phyloP scores from a whole-genome alignment of 2,329 filamentous ascomycete species.

The Ophiostoma novo-ulmi region DNA sequence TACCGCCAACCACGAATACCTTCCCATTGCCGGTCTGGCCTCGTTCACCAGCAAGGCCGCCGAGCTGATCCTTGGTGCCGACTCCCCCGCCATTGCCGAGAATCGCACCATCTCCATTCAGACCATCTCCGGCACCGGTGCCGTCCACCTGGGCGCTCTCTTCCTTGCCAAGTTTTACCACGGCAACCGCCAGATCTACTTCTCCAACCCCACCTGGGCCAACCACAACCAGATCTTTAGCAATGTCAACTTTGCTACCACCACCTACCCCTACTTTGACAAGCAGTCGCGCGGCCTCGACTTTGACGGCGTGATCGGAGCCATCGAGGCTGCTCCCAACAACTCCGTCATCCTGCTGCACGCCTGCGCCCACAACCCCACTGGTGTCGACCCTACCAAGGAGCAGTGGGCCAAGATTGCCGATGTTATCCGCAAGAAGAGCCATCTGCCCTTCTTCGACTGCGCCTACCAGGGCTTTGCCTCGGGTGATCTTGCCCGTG shows the following conservation, averaged over 20 bases:
- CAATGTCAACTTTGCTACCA: slow-evolving; percentile 75
- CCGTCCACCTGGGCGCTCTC: slow-evolving; percentile 84
- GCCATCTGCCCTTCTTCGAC: slow-evolving; percentile 98
- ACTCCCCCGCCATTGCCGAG: slow-evolving; percentile 76
- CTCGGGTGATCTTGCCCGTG: slow-evolving; percentile 76
- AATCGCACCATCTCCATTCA: slow-evolving; percentile 78
- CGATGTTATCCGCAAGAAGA: slow-evolving; percentile 65
- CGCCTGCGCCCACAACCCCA: slow-evolving; percentile 96
- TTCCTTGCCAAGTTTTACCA: slow-evolving; percentile 92
- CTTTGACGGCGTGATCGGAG: slow-evolving; percentile 77
- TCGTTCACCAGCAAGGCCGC: slow-evolving; percentile 85
- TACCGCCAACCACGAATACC: slow-evolving; percentile 94
- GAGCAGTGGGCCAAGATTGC: slow-evolving; percentile 95
- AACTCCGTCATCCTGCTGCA: slow-evolving; percentile 86
- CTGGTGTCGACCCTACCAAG: slow-evolving; percentile 87
- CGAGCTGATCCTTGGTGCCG: slow-evolving; percentile 76
- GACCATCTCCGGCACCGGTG: slow-evolving; percentile 95
- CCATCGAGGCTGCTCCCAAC: slow-evolving; percentile 65
- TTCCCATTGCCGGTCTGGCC: slow-evolving; percentile 84
- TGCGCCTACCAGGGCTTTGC: slow-evolving; percentile 97
- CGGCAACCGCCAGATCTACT: slow-evolving; percentile 70
- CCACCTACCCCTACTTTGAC: slow-evolving; percentile 90
- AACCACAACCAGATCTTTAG: slow-evolving; percentile 98
- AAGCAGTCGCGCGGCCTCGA: slow-evolving; percentile 84
- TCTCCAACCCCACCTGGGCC: slow-evolving; percentile 94